Conservation (phyloP, 805 yeast genomes). For the Candida khao-thaluensis region DNA sequence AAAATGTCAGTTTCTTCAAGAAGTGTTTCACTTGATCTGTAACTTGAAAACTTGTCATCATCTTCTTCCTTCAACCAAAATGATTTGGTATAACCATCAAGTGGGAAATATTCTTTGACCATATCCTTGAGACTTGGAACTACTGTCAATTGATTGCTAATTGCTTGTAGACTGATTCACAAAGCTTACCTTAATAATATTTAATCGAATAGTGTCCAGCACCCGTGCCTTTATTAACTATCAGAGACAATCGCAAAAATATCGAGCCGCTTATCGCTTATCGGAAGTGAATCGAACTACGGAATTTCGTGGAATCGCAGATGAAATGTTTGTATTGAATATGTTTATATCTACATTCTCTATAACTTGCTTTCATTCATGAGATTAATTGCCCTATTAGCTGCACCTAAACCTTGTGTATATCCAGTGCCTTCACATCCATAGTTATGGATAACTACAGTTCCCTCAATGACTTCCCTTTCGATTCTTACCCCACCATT, state of each 20-base stretch:
- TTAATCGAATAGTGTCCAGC: no score
- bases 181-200: no score
- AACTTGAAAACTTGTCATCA: slow-evolving; percentile 5
- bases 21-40: slow-evolving; percentile 21
- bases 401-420: slow-evolving; percentile 1
- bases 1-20: slow-evolving; percentile 39
- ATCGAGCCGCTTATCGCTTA: no score
- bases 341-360: no score
- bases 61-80: slow-evolving; percentile 12
- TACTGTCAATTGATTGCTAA: no score
- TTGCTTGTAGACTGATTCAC: no score
- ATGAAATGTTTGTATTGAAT: no score
- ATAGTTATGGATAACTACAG: slow-evolving; percentile 54
- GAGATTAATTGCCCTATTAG: not conserved
- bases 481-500: slow-evolving; percentile 79
- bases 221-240: no score
- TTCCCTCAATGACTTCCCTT: slow-evolving; percentile 38
- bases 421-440: slow-evolving; percentile 11
- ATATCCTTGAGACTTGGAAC: no score
- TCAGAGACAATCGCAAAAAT: no score
- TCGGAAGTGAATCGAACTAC: no score
- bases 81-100: slow-evolving; percentile 11
- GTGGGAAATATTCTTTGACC: slow-evolving; percentile 10
- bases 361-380: not conserved
- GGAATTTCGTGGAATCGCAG: no score